These are phyloP conservation scores for Ampelocalamus luodianensis DNA, from an alignment of 176 grass and related monocot genomes.

Conservation along the genomic window DNA sequence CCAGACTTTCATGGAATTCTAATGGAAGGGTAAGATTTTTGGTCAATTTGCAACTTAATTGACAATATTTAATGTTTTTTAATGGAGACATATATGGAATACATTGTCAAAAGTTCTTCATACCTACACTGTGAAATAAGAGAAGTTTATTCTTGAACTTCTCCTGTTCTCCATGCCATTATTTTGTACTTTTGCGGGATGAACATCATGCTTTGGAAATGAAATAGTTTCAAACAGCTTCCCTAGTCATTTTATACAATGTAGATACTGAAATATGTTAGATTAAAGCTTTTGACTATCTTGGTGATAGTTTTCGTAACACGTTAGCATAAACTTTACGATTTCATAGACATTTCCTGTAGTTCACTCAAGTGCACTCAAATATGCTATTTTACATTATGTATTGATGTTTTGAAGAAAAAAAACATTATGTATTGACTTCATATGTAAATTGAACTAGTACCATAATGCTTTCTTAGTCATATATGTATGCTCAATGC, in stretches of 20 bases:
- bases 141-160: slow-evolving; percentile 6
- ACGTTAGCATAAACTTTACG: slow-evolving; percentile 8
- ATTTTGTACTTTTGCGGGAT: not conserved
- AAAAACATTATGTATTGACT: not conserved
- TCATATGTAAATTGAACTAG: slow-evolving; percentile 23
- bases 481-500: slow-evolving; percentile 26
- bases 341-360: not conserved
- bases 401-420: not conserved
- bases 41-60: not conserved
- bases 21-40: not conserved
- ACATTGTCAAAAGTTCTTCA: not conserved
- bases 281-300: slow-evolving; percentile 19
- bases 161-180: not conserved
- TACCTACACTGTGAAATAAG: slow-evolving; percentile 19
- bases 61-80: not conserved
- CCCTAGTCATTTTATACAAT: not conserved
- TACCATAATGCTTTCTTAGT: slow-evolving; percentile 8
- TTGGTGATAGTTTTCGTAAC: not conserved
- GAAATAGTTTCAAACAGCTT: not conserved
- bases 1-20: not conserved
- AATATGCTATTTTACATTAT: slow-evolving; percentile 22
- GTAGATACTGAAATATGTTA: slow-evolving; percentile 19
- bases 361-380: slow-evolving; percentile 1
- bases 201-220: slow-evolving; percentile 20
- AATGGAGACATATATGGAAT: not conserved